Evolutionary conservation across 345 rosid species (phyloP), one percentile per base, ranked within the genome.

Genomic region (Dovyalis caffra): DNA sequence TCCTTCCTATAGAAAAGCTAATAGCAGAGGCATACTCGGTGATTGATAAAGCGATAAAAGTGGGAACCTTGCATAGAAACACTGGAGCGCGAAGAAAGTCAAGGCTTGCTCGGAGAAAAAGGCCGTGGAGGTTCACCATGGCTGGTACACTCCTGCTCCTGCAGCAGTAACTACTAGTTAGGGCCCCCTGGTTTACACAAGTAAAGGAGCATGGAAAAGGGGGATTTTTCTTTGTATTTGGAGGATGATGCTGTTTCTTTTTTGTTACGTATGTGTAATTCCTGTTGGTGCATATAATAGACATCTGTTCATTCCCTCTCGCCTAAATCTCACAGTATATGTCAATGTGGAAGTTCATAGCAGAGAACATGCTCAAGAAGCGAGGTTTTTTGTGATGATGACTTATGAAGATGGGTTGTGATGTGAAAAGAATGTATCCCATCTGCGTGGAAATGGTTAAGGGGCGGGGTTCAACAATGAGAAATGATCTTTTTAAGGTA

Each of bases 61-160:
- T 82, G 32, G 88, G 90, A 69, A 76, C 97, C 0, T 66, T 95
- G 74, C 97, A 92, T 81, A 86, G 88, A 83, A 91, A 92, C 87
- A 92, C 97, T 0, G 99, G 94, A 53, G 94, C 94, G 0, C 89
- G 88, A 61, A 85, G 99, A 64, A 95, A 95, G 84, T 92, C 99
- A 15, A 85, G 93, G 40, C 92, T 95, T 34, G 99, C 99, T 28
- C 76, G 98, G 81, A 91, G 92, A 79, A 95, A 95, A 92, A 87
- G 84, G 88, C 90, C 18, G 93, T 92, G 21, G 94, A 88, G 81
- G 89, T 95, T 71, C 98, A 89, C 81, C 98, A 87, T 63, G 94
- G 93, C 70, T 95, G 97, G 97, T 95, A 91, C 47, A 76, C 85
- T 66, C 97, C 98, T n/a, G 85, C 77, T 25, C 51, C 86, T 40